A percentile compares a stretch with the other conserved stretches of the same genome.
Evolutionary conservation across 2,329 filamentous ascomycete genomes (phyloP).

Genomic region (Cytospora piceae): DNA sequence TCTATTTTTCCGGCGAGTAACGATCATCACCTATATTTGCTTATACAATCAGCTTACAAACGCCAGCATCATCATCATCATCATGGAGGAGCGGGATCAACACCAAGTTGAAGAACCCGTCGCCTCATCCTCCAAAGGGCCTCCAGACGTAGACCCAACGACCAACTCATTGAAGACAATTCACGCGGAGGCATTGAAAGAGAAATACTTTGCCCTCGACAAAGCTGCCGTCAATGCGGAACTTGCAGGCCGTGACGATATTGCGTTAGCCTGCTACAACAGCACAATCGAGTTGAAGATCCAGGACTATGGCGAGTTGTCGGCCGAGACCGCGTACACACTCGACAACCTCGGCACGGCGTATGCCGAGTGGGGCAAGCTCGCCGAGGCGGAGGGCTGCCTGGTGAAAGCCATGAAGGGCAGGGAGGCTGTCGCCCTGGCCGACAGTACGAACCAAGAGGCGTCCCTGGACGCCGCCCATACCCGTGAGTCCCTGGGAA

Average conservation of each 20-base stretch:
- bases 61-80: background rate
- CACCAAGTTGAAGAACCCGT: background rate
- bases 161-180: too few species aligned
- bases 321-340: background rate
- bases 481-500: background rate
- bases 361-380: background rate
- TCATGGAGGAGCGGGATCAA: background rate
- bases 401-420: background rate
- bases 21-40: too few species aligned
- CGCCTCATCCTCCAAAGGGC: background rate
- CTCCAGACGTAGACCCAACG: background rate
- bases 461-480: background rate
- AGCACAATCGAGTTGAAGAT: background rate
- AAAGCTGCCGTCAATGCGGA: background rate
- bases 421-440: background rate
- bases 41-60: too few species aligned
- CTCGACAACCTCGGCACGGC: background rate
- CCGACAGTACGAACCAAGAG: background rate
- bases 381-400: background rate
- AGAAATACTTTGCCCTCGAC: background rate
- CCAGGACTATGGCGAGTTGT: background rate
- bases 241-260: background rate
- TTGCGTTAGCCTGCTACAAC: background rate
- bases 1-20: too few species aligned
- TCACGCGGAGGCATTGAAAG: background rate